A percentile compares a stretch with the other conserved stretches of the same genome.
Evolutionary conservation across 305 asterid species (phyloP).

Genomic region (Fraxinus paxiana): DNA sequence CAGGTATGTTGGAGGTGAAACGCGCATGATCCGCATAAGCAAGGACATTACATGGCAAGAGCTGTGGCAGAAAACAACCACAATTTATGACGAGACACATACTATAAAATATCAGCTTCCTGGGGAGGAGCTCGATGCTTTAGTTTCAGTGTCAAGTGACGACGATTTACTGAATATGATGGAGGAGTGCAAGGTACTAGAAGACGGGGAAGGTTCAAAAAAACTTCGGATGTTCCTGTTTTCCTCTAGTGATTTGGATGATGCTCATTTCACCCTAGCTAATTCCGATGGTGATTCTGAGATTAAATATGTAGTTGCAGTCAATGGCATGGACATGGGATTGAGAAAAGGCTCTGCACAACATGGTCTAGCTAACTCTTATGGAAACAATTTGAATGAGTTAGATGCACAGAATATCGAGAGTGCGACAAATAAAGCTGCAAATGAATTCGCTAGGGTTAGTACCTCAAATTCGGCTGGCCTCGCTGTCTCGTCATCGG

Average conservation of each 20-base stretch:
- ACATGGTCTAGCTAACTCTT: slow-evolving; percentile 40
- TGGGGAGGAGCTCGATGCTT: slow-evolving; percentile 80
- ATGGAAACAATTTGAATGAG: slow-evolving; percentile 51
- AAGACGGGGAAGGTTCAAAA: slow-evolving; percentile 46
- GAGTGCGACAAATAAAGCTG: slow-evolving; percentile 34
- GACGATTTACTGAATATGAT: slow-evolving; percentile 80
- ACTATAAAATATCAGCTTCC: slow-evolving; percentile 73
- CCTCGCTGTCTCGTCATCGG: slow-evolving; percentile 30
- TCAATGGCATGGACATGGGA: slow-evolving; percentile 59
- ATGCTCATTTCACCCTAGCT: slow-evolving; percentile 52
- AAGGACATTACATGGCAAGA: slow-evolving; percentile 64
- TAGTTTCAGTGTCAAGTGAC: slow-evolving; percentile 66
- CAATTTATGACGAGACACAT: slow-evolving; percentile 48
- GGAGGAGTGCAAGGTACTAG: slow-evolving; percentile 62
- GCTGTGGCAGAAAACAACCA: slow-evolving; percentile 47
- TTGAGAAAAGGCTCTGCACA: slow-evolving; percentile 40
- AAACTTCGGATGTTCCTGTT: slow-evolving; percentile 66
- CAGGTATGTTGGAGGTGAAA: slow-evolving; percentile 84
- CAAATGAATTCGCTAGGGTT: slow-evolving; percentile 35
- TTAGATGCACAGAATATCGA: slow-evolving; percentile 40
- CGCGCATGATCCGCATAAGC: slow-evolving; percentile 62
- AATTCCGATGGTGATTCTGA: slow-evolving; percentile 55
- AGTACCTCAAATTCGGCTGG: slow-evolving; percentile 32
- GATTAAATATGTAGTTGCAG: slow-evolving; percentile 64
- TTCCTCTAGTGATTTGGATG: slow-evolving; percentile 59